Evolutionary conservation across 192 early-diverging fungal species (phyloP).

Genomic region (Geosiphon pyriformis): DNA sequence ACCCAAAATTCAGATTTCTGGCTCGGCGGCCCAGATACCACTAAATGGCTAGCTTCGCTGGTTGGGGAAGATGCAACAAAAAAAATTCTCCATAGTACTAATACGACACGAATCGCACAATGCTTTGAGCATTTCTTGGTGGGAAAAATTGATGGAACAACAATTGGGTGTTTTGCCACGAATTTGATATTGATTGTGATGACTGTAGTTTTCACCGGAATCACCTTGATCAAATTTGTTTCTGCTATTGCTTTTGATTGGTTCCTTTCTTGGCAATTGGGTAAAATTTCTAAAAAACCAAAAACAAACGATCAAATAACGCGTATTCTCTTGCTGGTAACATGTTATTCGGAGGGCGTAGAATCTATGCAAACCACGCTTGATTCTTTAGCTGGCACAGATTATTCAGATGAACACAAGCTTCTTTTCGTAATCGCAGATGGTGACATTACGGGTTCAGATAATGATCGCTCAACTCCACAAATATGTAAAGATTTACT

Average conservation of each 20-base stretch:
- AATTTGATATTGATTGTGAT: constrained; percentile 25
- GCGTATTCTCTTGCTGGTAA: constrained; percentile 73
- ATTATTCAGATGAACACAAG: constrained; percentile 84
- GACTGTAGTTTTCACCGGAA: constrained; percentile 18
- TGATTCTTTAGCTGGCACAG: constrained; percentile 75
- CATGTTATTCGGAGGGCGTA: constrained; percentile 90
- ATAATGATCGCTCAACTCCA: constrained; percentile 67
- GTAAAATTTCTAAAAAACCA: constrained; percentile 28
- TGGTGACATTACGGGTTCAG: constrained; percentile 82
- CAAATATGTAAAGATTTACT: constrained; percentile 80
- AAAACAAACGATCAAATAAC: constrained; percentile 22
- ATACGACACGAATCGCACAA: background rate
- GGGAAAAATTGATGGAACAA: constrained; percentile 36
- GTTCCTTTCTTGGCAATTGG: constrained; percentile 34
- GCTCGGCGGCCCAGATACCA: constrained; percentile 8
- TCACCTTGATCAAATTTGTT: constrained; percentile 37
- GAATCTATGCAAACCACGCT: constrained; percentile 74
- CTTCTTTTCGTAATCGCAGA: constrained; percentile 83
- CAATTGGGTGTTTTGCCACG: constrained; percentile 37
- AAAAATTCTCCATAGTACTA: constrained; percentile 1
- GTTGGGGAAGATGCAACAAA: constrained; percentile 17
- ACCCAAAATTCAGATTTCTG: background rate
- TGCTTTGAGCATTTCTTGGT: constrained; percentile 26
- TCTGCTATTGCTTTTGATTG: constrained; percentile 39
- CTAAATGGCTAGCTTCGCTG: constrained; percentile 8